Base-by-base conservation (phyloP, 148 eudicot species). In the Persicaria tinctoria region DNA sequence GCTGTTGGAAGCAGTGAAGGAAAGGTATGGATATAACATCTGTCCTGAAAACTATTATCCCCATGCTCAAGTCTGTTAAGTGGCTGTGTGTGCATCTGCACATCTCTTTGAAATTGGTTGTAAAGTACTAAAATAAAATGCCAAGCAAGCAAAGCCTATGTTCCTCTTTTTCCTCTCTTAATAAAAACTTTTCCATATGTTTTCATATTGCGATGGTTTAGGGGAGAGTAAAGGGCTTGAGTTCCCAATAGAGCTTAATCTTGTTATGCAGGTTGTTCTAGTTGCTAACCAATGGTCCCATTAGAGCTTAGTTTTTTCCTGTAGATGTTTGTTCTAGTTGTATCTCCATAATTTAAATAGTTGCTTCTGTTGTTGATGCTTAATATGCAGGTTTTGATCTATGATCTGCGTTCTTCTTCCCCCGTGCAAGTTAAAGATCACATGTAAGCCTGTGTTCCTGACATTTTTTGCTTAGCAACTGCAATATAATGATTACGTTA, bases 1-100 rank as follows among this genome's bases (percentile, higher is more conserved):
- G 97, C 91, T 82, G 94, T 92, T 76, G 99, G 96, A 81, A 95
- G 90, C 83, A 92, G 99, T 79, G 87, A 77, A 70, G 99, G 99
- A 70, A 95, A 89, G 97, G 99, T 92, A 85, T 75, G 77, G 38
- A 76, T 11, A 7, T 44, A 2, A 51, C 57, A 1, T n/a, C 48
- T 57, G 20, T n/a, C 17, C 13, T 46, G 70, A 41, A 32, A 20
- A 32, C 14, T 41, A 38, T 12, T 64, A 4, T 12, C 17, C 11
- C 2, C 11, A 5, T 62, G 70, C 44, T 62, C 1, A 10, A 56
- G 27, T 12, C 53, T 8, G 56, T 6, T 53, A 53, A 12, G 2
- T 12, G 17, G 56, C 5, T 5, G 5, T 20, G 6, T 0, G 20
- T 23, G 27, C 27, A 23, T 0, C 27, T 23, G 6, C 27, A 23